Evolutionary conservation across 2,329 filamentous ascomycete genomes (phyloP).

Genomic region (Fusarium heterosporum): DNA sequence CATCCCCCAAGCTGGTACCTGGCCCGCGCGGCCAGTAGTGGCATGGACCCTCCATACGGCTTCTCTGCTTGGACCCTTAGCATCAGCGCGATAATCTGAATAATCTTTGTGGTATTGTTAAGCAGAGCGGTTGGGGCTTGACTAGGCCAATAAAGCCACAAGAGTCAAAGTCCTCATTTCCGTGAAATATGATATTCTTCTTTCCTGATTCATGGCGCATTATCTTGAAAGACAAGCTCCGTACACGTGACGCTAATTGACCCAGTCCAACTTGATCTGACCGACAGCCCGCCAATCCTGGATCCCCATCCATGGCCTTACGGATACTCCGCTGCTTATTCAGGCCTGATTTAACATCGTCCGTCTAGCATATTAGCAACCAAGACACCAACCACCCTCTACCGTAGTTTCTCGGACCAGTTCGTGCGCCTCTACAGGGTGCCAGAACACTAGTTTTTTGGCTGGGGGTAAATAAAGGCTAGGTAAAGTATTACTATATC

Average conservation of each 20-base stretch:
- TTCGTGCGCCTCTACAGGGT: conserved; percentile 14
- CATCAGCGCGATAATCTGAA: conserved; percentile 28
- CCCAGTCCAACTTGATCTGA: neutral
- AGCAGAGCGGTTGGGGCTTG: conserved; percentile 1
- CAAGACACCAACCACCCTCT: conserved; percentile 22
- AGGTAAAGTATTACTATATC: too few relatives aligned
- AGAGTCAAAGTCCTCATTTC: conserved; percentile 21
- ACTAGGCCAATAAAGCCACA: conserved; percentile 3
- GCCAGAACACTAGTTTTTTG: too few relatives aligned
- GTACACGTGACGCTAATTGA: conserved; percentile 8
- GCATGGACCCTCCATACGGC: conserved; percentile 26
- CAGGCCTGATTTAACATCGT: conserved; percentile 19
- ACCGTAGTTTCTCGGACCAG: conserved; percentile 19
- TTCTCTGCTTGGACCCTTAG: conserved; percentile 39
- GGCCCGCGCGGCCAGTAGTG: conserved; percentile 42
- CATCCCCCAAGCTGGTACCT: conserved; percentile 35
- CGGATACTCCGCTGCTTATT: neutral
- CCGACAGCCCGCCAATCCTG: conserved; percentile 10
- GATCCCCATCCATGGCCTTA: neutral
- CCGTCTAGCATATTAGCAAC: conserved; percentile 8
- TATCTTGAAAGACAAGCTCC: neutral
- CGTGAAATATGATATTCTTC: neutral
- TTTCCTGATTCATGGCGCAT: conserved; percentile 9
- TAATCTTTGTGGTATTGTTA: conserved; percentile 9
- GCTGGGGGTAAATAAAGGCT: too few relatives aligned